phyloP scores from a whole-genome alignment of 176 grass and related monocot species.

The Luzula sylvatica region DNA sequence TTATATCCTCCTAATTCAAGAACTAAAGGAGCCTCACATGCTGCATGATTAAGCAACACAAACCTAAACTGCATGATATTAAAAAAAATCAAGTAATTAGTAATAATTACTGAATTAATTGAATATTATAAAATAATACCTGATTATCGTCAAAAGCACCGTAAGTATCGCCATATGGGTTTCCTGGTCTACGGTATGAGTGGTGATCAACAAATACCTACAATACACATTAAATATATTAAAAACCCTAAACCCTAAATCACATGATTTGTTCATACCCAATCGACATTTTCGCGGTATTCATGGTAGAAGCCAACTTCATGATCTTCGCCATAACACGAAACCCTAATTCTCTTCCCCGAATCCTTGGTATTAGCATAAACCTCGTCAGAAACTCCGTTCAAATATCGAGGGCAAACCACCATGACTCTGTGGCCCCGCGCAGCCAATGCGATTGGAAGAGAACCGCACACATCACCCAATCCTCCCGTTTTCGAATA shows the following conservation, averaged over 20 bases:
- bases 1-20: slow-evolving; percentile 88
- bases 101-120: too few relatives aligned
- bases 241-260: too few relatives aligned
- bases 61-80: slow-evolving; percentile 81
- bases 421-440: slow-evolving; percentile 97
- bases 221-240: too few relatives aligned
- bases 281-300: slow-evolving; percentile 73
- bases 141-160: slow-evolving; percentile 97
- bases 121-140: slow-evolving; percentile 28
- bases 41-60: slow-evolving; percentile 66
- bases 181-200: slow-evolving; percentile 81
- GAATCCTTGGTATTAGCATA: slow-evolving; percentile 37
- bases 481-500: slow-evolving; percentile 93
- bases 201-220: slow-evolving; percentile 94
- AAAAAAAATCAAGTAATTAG: not conserved
- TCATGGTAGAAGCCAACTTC: slow-evolving; percentile 89
- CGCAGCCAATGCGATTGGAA: slow-evolving; percentile 75
- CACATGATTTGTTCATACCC: slow-evolving; percentile 30
- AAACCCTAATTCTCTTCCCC: slow-evolving; percentile 45
- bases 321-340: slow-evolving; percentile 64
- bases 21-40: slow-evolving; percentile 88
- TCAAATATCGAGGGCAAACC: slow-evolving; percentile 79
- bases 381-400: slow-evolving; percentile 38
- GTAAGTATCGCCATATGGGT: slow-evolving; percentile 71
- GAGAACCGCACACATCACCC: slow-evolving; percentile 92